These are phyloP conservation scores for Aspergillus biplanus DNA, from an alignment of 495 filamentous ascomycete species.

Conservation along the genomic window DNA sequence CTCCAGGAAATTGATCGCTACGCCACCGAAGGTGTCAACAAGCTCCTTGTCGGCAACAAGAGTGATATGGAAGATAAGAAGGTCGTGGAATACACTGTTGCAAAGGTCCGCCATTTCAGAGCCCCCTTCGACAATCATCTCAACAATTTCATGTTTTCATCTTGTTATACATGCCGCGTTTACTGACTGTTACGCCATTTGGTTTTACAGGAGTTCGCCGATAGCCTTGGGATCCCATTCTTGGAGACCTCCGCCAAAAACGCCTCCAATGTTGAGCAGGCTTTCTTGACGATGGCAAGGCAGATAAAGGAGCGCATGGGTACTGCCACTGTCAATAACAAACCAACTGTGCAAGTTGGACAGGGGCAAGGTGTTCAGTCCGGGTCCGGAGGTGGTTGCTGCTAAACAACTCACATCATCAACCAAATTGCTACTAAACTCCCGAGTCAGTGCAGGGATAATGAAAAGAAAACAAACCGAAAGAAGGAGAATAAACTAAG, in stretches of 20 bases:
- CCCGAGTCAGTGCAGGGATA: conserved; percentile 31
- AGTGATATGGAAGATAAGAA: conserved; percentile 99
- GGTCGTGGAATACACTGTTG: conserved; percentile 98
- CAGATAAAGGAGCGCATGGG: conserved; percentile 99
- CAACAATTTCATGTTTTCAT: not conserved
- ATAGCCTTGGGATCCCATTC: conserved; percentile 98
- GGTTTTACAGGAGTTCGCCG: conserved; percentile 86
- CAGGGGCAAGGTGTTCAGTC: conserved; percentile 93
- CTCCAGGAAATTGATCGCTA: conserved; percentile 99
- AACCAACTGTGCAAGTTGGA: conserved; percentile 93
- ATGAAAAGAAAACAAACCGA: not conserved
- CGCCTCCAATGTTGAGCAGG: conserved; percentile 98
- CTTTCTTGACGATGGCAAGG: conserved; percentile 99
- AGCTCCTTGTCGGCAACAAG: conserved; percentile 98
- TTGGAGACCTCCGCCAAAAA: conserved; percentile 99
- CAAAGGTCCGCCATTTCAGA: conserved; percentile 69
- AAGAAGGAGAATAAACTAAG: conserved; percentile 11
- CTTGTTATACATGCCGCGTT: not conserved
- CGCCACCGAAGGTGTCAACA: conserved; percentile 98
- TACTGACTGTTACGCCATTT: conserved; percentile 23
- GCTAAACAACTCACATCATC: conserved; percentile 60
- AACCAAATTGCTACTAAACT: conserved; percentile 29
- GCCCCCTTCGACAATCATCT: not conserved
- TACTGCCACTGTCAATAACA: conserved; percentile 95
- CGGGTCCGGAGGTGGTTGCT: conserved; percentile 89